These are phyloP conservation scores for Deakozyma indianensis DNA, from an alignment of 805 yeast genomes.

Conservation along the genomic window DNA sequence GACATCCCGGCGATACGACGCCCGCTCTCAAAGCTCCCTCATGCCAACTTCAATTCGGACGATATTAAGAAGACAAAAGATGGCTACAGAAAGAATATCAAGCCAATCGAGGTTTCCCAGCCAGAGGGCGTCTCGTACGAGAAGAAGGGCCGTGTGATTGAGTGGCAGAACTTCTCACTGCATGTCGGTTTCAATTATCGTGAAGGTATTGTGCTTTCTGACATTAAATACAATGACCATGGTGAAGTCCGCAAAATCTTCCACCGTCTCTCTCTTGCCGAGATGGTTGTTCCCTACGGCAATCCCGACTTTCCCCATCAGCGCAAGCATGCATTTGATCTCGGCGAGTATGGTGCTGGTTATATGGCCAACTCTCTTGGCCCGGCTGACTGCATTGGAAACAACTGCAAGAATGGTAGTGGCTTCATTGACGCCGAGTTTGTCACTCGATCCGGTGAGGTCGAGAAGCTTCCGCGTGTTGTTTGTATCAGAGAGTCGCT, in stretches of 20 bases:
- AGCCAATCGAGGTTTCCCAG: conserved; percentile 58
- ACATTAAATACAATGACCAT: conserved; percentile 60
- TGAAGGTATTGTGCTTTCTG: conserved; percentile 70
- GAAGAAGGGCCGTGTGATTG: conserved; percentile 53
- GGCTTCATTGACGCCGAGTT: conserved; percentile 74
- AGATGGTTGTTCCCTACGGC: conserved; percentile 81
- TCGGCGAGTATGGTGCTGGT: conserved; percentile 84
- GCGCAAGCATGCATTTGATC: conserved; percentile 74
- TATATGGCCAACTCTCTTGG: conserved; percentile 68
- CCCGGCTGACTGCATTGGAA: conserved; percentile 32
- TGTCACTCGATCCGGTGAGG: conserved; percentile 51
- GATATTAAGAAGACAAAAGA: conserved; percentile 50
- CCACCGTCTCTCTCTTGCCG: conserved; percentile 65
- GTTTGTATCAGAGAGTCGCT: conserved; percentile 70
- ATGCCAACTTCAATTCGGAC: conserved; percentile 55
- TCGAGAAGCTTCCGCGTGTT: conserved; percentile 60
- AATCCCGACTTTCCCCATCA: conserved; percentile 69
- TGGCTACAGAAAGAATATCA: conserved; percentile 45
- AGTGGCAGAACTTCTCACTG: conserved; percentile 65
- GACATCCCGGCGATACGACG: conserved; percentile 67
- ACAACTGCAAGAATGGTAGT: conserved; percentile 78
- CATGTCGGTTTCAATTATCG: conserved; percentile 77
- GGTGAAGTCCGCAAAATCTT: conserved; percentile 55
- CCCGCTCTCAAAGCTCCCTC: conserved; percentile 52
- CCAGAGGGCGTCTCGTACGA: conserved; percentile 74